Evolutionary conservation across 192 early-diverging fungal genomes (phyloP).

Genomic region (Entrophospora sp.): DNA sequence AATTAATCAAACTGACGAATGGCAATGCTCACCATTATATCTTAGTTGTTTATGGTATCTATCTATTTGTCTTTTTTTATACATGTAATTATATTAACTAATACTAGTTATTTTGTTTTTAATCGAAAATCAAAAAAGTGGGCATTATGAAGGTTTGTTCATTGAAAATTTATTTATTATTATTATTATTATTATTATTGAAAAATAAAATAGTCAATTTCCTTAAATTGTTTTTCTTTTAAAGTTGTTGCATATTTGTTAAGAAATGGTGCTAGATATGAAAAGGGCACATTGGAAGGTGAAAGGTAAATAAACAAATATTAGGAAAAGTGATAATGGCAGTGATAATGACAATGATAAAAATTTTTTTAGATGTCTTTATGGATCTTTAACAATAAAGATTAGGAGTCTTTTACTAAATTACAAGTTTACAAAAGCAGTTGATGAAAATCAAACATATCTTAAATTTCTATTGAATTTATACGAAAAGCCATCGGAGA

Average conservation of each 20-base stretch:
- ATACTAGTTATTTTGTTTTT: neutral
- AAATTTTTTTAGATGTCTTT: conserved; percentile 25
- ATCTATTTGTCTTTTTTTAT: no score
- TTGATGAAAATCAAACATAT: conserved; percentile 30
- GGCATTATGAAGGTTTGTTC: conserved; percentile 29
- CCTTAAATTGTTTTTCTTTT: neutral
- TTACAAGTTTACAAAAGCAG: conserved; percentile 39
- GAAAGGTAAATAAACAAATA: neutral
- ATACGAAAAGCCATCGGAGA: conserved; percentile 20
- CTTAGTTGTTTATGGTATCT: conserved; percentile 27
- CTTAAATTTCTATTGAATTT: conserved; percentile 20
- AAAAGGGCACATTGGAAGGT: conserved; percentile 46
- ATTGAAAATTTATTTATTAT: no score
- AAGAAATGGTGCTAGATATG: conserved; percentile 38
- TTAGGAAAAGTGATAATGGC: neutral
- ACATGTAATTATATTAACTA: no score
- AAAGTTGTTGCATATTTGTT: conserved; percentile 36
- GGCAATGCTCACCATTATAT: conserved; percentile 41
- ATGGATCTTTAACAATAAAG: conserved; percentile 37
- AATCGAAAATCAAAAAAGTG: neutral
- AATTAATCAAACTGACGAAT: conserved; percentile 38
- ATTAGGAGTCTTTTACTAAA: conserved; percentile 33
- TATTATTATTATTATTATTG: conserved; percentile 23
- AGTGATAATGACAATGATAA: no score
- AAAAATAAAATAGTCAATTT: neutral